Conservation (phyloP, 2,329 filamentous ascomycete species). For the Pseudogymnoascus sp. region DNA sequence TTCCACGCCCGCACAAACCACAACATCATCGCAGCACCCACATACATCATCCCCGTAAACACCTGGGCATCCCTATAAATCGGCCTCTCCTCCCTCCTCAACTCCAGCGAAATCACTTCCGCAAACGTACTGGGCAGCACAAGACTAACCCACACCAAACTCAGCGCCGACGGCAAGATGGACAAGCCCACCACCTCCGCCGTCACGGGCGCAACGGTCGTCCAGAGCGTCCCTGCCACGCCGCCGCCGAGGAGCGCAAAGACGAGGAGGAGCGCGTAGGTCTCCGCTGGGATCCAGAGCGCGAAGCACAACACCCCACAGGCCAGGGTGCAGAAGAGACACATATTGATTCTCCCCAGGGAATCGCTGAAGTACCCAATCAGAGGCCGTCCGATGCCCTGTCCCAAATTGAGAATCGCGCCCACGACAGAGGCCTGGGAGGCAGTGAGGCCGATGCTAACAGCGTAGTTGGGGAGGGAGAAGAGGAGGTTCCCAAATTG, state of each 20-base stretch:
- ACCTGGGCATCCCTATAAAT: conserved; percentile 12
- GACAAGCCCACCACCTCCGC: conserved; percentile 64
- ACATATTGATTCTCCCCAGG: conserved; percentile 34
- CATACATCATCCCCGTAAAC: conserved; percentile 40
- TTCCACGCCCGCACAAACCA: conserved; percentile 48
- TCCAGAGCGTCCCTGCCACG: conserved; percentile 40
- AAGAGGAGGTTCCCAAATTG: conserved; percentile 39
- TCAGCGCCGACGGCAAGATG: conserved; percentile 57
- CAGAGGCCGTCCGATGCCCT: conserved; percentile 37
- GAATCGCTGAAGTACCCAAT: conserved; percentile 37
- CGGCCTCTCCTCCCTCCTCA: not conserved
- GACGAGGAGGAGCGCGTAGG: conserved; percentile 34
- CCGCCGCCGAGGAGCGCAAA: conserved; percentile 36
- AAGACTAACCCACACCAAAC: conserved; percentile 60
- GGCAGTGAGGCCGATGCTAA: conserved; percentile 33
- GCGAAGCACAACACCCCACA: conserved; percentile 32
- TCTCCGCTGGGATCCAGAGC: conserved; percentile 37
- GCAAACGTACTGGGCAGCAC: conserved; percentile 60
- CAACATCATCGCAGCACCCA: conserved; percentile 41
- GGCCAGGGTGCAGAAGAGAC: conserved; percentile 31
- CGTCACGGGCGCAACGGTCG: conserved; percentile 56
- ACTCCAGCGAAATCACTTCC: conserved; percentile 43
- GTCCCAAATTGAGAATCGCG: conserved; percentile 38
- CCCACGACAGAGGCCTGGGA: conserved; percentile 33
- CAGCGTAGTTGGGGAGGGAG: conserved; percentile 37